phyloP scores from a whole-genome alignment of 2,329 filamentous ascomycete genomes.

The Simplicillium aogashimaense region DNA sequence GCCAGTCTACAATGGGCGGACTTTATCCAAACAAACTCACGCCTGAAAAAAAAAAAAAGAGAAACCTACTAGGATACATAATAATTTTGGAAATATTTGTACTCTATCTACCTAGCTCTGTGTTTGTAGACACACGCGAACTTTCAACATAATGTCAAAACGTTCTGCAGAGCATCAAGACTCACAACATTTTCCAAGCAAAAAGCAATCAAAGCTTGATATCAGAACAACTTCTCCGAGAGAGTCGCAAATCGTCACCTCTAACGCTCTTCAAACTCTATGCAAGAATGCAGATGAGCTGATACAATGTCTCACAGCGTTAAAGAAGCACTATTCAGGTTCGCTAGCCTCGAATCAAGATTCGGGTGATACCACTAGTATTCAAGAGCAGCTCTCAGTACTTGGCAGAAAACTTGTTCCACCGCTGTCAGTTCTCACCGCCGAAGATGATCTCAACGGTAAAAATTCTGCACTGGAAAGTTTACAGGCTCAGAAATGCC shows the following conservation, averaged over 20 bases:
- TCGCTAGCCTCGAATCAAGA: background rate
- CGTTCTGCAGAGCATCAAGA: no score
- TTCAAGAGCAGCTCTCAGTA: background rate
- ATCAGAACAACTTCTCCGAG: background rate
- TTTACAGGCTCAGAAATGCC: no score
- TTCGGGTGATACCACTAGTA: background rate
- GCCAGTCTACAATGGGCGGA: no score
- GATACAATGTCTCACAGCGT: slow-evolving; percentile 23
- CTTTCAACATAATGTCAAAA: no score
- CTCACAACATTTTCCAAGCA: no score
- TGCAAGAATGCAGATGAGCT: slow-evolving; percentile 25
- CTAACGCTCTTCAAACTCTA: slow-evolving; percentile 15
- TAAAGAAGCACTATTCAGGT: slow-evolving; percentile 14
- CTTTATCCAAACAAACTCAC: no score
- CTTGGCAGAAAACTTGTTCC: background rate
- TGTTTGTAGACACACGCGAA: no score
- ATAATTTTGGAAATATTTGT: no score
- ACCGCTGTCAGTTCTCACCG: background rate
- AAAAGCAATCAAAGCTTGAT: background rate
- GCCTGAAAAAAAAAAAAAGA: no score
- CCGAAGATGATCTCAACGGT: background rate
- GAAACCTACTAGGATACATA: no score
- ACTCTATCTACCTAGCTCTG: no score
- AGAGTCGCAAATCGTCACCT: background rate
- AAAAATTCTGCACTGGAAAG: no score